Percentiles rank a stretch among this genome's conserved stretches.
Evolutionary conservation across 2,329 filamentous ascomycete genomes (phyloP).

Genomic region (Raffaelea deltoideospora): DNA sequence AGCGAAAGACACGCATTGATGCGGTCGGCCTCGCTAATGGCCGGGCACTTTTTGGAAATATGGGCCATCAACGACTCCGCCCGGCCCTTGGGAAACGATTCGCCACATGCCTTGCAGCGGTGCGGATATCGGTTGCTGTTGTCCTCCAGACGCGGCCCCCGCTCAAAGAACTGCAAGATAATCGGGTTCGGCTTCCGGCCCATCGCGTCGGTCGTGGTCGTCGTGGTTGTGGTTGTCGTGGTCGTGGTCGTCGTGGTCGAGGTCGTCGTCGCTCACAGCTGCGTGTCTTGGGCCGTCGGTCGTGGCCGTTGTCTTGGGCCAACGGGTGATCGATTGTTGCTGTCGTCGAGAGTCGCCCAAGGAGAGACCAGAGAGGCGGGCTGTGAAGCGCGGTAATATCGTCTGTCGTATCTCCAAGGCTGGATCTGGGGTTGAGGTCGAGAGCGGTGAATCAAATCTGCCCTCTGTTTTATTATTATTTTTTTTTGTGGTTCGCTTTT

Average conservation of each 20-base stretch:
- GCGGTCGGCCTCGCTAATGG: conserved; percentile 58
- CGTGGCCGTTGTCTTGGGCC: too few species aligned
- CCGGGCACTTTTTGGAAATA: conserved; percentile 74
- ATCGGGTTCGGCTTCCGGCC: conserved; percentile 72
- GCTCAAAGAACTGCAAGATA: conserved; percentile 77
- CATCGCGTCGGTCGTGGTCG: conserved; percentile 32
- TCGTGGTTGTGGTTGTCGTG: conserved; percentile 1
- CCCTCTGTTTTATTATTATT: too few species aligned
- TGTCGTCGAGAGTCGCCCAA: too few species aligned
- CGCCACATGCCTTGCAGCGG: conserved; percentile 76
- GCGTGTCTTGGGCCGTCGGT: neutral
- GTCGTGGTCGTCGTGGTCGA: too few species aligned
- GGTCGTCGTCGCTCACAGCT: too few species aligned
- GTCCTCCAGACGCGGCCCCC: conserved; percentile 74
- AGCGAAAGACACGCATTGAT: conserved; percentile 60
- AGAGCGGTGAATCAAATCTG: too few species aligned
- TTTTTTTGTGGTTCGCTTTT: too few species aligned
- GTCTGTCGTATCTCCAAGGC: too few species aligned
- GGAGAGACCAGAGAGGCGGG: too few species aligned
- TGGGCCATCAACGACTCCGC: conserved; percentile 71
- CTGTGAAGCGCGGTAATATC: too few species aligned
- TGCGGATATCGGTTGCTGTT: conserved; percentile 86
- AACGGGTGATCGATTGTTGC: too few species aligned
- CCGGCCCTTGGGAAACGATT: conserved; percentile 80
- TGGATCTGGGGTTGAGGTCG: too few species aligned